Base-by-base conservation (phyloP, 768 basidiomycete genomes). In the Dendrothele bispora region DNA sequence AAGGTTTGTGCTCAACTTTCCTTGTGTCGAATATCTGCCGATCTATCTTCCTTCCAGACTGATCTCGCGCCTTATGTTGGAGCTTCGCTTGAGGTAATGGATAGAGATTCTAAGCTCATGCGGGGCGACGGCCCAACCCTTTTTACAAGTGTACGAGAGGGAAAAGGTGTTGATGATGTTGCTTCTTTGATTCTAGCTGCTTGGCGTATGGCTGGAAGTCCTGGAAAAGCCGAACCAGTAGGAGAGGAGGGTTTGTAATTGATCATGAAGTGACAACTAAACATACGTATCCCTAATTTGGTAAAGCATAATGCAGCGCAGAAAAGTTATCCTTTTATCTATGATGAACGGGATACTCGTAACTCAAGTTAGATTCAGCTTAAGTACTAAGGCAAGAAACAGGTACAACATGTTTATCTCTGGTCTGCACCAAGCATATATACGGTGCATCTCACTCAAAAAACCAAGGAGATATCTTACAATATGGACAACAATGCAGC, bases 71-170 rank as follows among this genome's bases (percentile, higher is more conserved):
- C 87, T 14, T 78, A 95, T 63, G 95, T 99, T 46, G 85, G 85
- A 24, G 95, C 95, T 0, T 97, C 94, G 0, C 78, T 98, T 21
- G 85, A 88, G 38, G 91, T 99, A 17, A 99, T 99, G 95, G 84
- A 82, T 46, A 80, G 94, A 18, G 95, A 98, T 62, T 81, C 95
- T 2, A 94, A 84, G 61, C 68, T 88, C 51, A 98, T 99, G 95
- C 81, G 95, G 22, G 95, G 95, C 28, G 82, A 86, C 50, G 95
- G 95, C 0, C 95, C 95, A 3, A 99, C 95, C 0, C 59, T 98
- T 17, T 98, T 99, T 65, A 79, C 88, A 1, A 89, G 88, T 55
- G 81, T 99, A 47, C 84, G 88, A 60, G 75, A 90, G 49, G 74
- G 72, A 24, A 83, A 79, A 48, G 92, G 92, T 0, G 83, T 98